Percentiles rank a stretch among this genome's conserved stretches.
These are phyloP conservation scores for Citrus cavaleriei DNA, from an alignment of 345 rosid species.

Conservation along the genomic window DNA sequence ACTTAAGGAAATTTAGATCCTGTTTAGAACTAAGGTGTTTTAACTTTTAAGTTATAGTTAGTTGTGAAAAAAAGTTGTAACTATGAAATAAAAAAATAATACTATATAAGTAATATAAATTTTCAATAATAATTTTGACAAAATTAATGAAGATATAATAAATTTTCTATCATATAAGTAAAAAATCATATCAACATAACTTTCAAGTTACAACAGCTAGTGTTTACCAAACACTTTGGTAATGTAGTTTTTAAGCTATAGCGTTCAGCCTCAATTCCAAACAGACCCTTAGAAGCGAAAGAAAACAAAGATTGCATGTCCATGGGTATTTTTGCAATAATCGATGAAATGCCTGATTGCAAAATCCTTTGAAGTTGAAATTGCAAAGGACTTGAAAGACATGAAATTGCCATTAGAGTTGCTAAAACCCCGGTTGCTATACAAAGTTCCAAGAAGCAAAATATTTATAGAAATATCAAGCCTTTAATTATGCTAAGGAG, in stretches of 20 bases:
- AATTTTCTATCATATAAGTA: no score
- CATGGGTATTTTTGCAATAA: neutral
- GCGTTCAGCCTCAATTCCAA: no score
- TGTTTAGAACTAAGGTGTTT: no score
- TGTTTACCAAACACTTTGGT: no score
- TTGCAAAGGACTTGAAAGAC: neutral
- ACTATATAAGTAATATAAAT: no score
- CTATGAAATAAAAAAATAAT: no score
- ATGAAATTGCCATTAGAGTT: neutral
- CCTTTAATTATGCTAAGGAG: neutral
- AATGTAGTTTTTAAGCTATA: no score
- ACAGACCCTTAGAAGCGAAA: neutral
- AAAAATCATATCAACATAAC: no score
- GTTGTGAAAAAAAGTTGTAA: no score
- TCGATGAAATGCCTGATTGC: neutral
- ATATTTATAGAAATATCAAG: neutral
- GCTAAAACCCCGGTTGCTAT: neutral
- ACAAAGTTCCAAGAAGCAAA: neutral
- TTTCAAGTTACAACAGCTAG: fast-evolving
- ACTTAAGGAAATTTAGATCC: neutral
- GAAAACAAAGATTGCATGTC: neutral
- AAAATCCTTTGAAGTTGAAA: neutral
- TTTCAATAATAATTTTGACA: no score
- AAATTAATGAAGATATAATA: no score
- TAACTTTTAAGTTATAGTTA: no score